Evolutionary conservation across 148 eudicot genomes (phyloP).

Genomic region (Dysphania ambrosioides): DNA sequence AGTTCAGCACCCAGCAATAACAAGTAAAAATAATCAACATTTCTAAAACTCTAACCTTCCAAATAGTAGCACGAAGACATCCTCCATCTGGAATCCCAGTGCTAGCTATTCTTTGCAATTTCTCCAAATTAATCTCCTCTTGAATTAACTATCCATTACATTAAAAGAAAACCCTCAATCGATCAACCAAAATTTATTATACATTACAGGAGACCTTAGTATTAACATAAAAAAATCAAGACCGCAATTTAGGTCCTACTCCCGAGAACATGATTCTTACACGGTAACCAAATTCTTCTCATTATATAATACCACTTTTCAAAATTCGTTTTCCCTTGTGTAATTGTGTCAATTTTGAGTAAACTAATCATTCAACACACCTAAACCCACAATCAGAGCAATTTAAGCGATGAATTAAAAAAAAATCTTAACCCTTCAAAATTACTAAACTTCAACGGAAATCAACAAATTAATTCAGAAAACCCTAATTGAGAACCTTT

Average conservation of each 20-base stretch:
- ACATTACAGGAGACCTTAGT: no score
- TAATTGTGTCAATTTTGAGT: no score
- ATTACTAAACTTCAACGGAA: neutral
- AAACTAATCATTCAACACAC: no score
- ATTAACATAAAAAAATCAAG: no score
- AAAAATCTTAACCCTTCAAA: neutral
- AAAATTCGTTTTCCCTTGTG: no score
- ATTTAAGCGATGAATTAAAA: no score
- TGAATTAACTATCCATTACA: conserved; percentile 41
- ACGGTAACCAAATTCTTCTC: no score
- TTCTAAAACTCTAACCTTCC: conserved; percentile 46
- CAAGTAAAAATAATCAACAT: neutral
- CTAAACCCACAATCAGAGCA: no score
- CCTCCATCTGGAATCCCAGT: conserved; percentile 57
- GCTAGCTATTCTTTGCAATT: conserved; percentile 54
- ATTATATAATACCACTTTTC: no score
- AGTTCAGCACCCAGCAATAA: neutral
- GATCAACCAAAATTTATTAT: neutral
- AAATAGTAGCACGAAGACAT: conserved; percentile 49
- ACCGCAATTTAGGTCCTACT: no score
- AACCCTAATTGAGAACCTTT: neutral
- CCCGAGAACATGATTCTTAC: no score
- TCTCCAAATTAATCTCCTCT: conserved; percentile 58
- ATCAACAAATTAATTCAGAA: neutral
- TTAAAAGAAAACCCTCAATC: conserved; percentile 6